Percentiles rank a stretch among this genome's conserved stretches.
These are phyloP conservation scores for Gorgonomyces haynaldii DNA, from an alignment of 192 early-diverging fungal species.

Conservation along the genomic window DNA sequence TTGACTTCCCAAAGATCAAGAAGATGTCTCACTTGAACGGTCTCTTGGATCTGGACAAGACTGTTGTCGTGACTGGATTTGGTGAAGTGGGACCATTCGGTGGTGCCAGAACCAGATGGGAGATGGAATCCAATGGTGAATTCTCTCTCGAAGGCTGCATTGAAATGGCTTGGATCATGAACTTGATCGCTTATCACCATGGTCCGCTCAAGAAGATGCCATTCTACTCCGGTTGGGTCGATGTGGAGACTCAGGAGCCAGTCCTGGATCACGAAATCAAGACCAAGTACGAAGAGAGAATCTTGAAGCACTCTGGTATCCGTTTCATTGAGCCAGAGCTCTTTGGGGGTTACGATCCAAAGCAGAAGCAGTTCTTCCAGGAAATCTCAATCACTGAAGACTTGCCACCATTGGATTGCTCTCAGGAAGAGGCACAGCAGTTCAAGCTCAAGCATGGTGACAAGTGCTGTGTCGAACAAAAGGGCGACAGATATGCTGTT, in stretches of 20 bases:
- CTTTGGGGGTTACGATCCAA: conserved; percentile 77
- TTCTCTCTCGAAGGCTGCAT: conserved; percentile 86
- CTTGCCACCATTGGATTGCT: conserved; percentile 75
- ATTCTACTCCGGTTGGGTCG: conserved; percentile 84
- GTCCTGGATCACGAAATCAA: conserved; percentile 81
- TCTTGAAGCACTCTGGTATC: conserved; percentile 83
- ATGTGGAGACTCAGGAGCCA: conserved; percentile 71
- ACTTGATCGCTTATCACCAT: conserved; percentile 77
- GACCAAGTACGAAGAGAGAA: conserved; percentile 78
- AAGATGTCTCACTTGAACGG: conserved; percentile 19
- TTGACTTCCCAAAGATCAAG: conserved; percentile 52
- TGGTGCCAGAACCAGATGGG: conserved; percentile 85
- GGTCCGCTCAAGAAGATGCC: conserved; percentile 66
- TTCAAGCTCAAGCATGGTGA: conserved; percentile 75
- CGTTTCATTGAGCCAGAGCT: conserved; percentile 78
- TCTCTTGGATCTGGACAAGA: conserved; percentile 83
- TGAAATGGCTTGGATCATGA: conserved; percentile 98
- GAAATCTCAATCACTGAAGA: conserved; percentile 81
- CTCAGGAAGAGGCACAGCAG: conserved; percentile 72
- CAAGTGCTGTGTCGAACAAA: conserved; percentile 53
- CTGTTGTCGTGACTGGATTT: conserved; percentile 85
- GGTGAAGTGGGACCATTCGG: conserved; percentile 91
- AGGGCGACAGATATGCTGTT: conserved; percentile 51
- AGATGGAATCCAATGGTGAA: conserved; percentile 84
- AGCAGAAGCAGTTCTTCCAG: conserved; percentile 74